Evolutionary conservation across 148 eudicot genomes (phyloP).

Genomic region (Selenicereus undatus): DNA sequence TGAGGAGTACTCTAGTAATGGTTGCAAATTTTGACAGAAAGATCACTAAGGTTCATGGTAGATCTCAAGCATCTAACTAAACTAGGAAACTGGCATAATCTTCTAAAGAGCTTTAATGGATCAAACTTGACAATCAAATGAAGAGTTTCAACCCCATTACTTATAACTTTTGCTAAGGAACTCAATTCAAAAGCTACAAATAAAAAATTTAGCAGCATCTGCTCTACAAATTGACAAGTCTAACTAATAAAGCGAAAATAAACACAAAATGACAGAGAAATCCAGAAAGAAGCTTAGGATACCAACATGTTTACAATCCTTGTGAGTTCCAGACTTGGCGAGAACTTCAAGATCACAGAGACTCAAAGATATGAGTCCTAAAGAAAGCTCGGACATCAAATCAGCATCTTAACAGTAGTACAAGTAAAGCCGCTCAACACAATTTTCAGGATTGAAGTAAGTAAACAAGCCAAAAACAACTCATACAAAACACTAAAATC

Average conservation of each 20-base stretch:
- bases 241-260: not conserved
- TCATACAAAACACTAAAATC: no score
- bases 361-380: constrained; percentile 94
- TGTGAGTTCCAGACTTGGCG: constrained; percentile 75
- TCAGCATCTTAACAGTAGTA: constrained; percentile 40
- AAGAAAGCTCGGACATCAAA: constrained; percentile 86
- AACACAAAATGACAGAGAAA: not conserved
- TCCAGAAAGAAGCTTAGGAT: not conserved
- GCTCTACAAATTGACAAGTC: not conserved
- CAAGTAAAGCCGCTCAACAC: no score
- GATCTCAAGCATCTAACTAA: not conserved
- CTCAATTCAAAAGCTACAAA: not conserved
- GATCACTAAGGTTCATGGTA: not conserved
- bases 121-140: no score
- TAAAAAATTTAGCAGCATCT: not conserved
- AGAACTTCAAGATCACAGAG: constrained; percentile 96
- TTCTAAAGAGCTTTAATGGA: no score
- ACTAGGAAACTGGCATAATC: not conserved
- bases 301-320: constrained; percentile 69
- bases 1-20: no score
- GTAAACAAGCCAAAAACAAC: no score
- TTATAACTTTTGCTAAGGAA: no score
- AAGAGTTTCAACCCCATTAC: no score
- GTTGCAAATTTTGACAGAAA: no score
- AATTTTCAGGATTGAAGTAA: no score